phyloP scores from a whole-genome alignment of 192 early-diverging fungal species.

The Coemansia sp. region DNA sequence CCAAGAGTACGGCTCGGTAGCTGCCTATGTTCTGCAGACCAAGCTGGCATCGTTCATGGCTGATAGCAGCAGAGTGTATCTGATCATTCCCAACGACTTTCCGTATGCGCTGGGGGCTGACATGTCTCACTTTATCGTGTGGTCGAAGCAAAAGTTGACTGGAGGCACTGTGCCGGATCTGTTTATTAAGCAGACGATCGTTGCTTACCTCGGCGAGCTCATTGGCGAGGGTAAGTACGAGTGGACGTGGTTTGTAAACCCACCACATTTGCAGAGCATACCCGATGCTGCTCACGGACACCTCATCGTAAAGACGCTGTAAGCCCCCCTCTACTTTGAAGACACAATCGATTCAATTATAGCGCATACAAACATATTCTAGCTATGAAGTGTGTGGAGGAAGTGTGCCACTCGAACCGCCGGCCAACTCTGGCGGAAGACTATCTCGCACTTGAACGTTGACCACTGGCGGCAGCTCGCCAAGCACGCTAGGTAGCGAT shows the following conservation, averaged over 20 bases:
- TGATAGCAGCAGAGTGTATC: conserved; percentile 17
- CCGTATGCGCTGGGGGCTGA: conserved; percentile 45
- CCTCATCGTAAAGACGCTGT: conserved; percentile 30
- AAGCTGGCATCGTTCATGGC: conserved; percentile 45
- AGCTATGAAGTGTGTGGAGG: neutral
- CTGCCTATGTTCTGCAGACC: conserved; percentile 25
- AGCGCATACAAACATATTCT: neutral
- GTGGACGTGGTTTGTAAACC: conserved; percentile 57
- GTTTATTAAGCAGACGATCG: conserved; percentile 19
- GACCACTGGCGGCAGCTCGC: neutral
- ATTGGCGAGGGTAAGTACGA: conserved; percentile 35
- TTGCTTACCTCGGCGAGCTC: conserved; percentile 18
- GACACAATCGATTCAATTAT: neutral
- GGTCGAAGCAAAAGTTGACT: conserved; percentile 47
- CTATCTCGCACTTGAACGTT: conserved; percentile 6
- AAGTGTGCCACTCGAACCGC: neutral
- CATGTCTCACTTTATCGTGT: conserved; percentile 43
- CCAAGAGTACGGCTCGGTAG: conserved; percentile 37
- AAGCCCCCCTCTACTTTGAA: neutral
- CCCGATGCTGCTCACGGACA: conserved; percentile 49
- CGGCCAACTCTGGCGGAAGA: neutral
- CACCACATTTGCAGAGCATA: conserved; percentile 54
- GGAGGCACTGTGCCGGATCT: conserved; percentile 27
- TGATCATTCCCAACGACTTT: conserved; percentile 56
- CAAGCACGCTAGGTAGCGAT: neutral